These are phyloP conservation scores for Cryptococcus depauperatus DNA, from an alignment of 1,284 basidiomycete genomes.

Conservation along the genomic window DNA sequence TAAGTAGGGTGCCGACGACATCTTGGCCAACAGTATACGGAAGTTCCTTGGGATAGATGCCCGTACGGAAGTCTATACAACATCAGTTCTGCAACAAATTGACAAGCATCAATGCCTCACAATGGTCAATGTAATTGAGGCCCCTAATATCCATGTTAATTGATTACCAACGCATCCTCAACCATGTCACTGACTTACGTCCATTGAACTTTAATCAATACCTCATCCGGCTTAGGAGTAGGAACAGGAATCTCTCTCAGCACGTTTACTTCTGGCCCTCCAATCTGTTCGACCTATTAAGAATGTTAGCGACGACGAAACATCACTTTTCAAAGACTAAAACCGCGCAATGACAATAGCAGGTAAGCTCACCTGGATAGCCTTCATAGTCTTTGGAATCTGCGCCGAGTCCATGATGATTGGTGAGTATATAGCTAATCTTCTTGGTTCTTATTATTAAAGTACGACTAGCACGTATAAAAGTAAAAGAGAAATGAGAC, in stretches of 20 bases:
- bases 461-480: too few relatives aligned
- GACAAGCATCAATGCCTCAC: conserved; percentile 21
- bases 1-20: conserved; percentile 63
- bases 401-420: background rate
- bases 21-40: conserved; percentile 75
- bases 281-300: conserved; percentile 48
- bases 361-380: conserved; percentile 41
- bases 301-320: background rate
- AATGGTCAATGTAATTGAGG: conserved; percentile 63
- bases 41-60: conserved; percentile 51
- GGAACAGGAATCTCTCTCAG: conserved; percentile 58
- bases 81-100: background rate
- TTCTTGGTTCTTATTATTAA: too few relatives aligned
- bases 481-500: too few relatives aligned
- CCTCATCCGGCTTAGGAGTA: conserved; percentile 54
- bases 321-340: too few relatives aligned
- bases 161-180: background rate
- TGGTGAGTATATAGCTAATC: too few relatives aligned
- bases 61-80: conserved; percentile 38
- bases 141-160: conserved; percentile 45
- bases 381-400: conserved; percentile 49
- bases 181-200: conserved; percentile 15
- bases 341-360: background rate
- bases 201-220: conserved; percentile 66
- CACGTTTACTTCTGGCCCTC: conserved; percentile 61